Evolutionary conservation across 768 basidiomycete genomes (phyloP).

Genomic region (Boletus rufocinnamomeus): DNA sequence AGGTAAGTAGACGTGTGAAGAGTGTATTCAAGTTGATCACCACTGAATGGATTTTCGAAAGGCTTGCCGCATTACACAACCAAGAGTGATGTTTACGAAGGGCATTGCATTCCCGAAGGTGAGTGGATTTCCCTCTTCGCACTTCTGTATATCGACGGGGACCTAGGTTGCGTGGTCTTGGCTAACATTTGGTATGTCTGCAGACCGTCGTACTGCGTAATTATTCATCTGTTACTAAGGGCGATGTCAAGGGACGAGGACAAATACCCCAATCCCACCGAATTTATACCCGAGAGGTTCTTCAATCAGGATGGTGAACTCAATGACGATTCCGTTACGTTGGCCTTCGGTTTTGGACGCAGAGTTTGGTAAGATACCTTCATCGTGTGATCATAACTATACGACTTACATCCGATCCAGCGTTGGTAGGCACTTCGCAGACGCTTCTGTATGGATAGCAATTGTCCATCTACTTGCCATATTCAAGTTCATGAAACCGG

Average conservation of each 20-base stretch:
- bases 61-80: conserved; percentile 33
- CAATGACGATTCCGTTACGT: conserved; percentile 23
- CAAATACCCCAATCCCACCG: conserved; percentile 28
- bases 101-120: conserved; percentile 32
- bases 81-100: conserved; percentile 29
- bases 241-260: conserved; percentile 32
- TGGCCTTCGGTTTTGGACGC: conserved; percentile 35
- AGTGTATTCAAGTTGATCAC: not conserved
- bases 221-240: conserved; percentile 21
- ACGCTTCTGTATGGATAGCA: conserved; percentile 36
- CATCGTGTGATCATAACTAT: not conserved
- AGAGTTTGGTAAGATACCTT: conserved; percentile 25
- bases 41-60: conserved; percentile 8
- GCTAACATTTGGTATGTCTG: conserved; percentile 32
- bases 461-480: conserved; percentile 31
- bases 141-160: conserved; percentile 14
- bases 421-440: conserved; percentile 34
- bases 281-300: conserved; percentile 35
- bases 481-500: conserved; percentile 33
- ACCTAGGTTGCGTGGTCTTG: conserved; percentile 32
- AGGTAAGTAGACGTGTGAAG: conserved; percentile 17
- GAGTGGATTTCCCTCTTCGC: not conserved
- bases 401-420: conserved; percentile 15
- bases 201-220: not conserved
- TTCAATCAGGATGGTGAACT: conserved; percentile 26